Base-by-base conservation (phyloP, 495 filamentous ascomycete species). In the Lophium mytilinum region DNA sequence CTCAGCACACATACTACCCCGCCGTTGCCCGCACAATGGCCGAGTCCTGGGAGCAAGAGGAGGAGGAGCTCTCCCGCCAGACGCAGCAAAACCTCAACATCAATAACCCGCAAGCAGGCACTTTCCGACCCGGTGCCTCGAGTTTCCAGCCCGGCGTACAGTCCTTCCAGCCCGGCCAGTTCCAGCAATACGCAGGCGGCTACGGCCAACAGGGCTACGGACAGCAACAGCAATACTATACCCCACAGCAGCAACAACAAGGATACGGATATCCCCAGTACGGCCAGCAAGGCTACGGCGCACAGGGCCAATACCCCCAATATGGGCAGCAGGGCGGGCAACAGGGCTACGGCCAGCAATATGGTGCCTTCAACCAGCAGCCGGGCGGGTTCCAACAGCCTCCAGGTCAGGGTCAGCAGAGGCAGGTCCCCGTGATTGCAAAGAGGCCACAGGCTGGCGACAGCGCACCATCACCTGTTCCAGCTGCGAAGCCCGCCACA, bases 21-120 rank as follows among this genome's bases (percentile, higher is more conserved):
- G 9, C 15, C 50, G 46, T 37, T 58, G 40, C 56, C 58, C 18
- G 50, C 71, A 83, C 67, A 61, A 95, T 96, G 91, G 85, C 91
- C 50, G 79, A 78, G 58, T 92, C 87, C 17, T 98, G 93, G 93
- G 93, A 98, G 75, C 89, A 98, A 63, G 93, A 95, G 57, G 87
- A 95, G 52, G 87, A 93, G 56, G 83, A 87, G 61, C 82, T 96
- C 61, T 82, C 88, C 54, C 80, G 86, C 69, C 90, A 90, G 72
- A 73, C 85, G 9, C 83, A 92, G 71, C 78, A 84, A 60, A 85
- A 88, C 65, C 78, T 88, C 70, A 89, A 89, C 62, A 69, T 90
- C 40, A 73, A 77, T 58, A 53, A 65, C 35, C 82, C 81, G 55
- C 62, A 62, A 70, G 75, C 78, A 64, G 68, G 66, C 33, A 70